Base-by-base conservation (phyloP, 805 yeast species). In the Maudiozyma serrabonitensis region DNA sequence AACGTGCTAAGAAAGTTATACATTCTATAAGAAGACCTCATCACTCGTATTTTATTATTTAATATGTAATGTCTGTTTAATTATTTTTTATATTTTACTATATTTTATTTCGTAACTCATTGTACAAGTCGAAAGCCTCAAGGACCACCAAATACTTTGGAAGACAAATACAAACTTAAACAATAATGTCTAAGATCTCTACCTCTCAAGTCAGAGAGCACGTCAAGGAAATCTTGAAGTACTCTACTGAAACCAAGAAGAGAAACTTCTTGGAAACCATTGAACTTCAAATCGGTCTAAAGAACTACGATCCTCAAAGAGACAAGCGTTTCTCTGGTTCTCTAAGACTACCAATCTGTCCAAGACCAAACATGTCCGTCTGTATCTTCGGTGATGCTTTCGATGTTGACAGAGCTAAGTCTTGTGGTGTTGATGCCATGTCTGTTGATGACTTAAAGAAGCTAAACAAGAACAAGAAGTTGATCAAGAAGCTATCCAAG, bases 301-400 rank as follows among this genome's bases (percentile, higher is more conserved):
- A 93, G 90, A 93, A 93, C 95, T 93, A 93, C 79, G 99, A 93
- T 76, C 98, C 99, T 73, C 99, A 93, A 82, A 90, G 99, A 87
- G 99, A 93, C 80, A 93, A 93, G 90, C 98, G 99, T 89, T 93
- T 93, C 97, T 91, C 98, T 74, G 99, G 99, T 80, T 72, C 98
- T 72, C 84, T 93, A 79, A 93, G 84, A 80, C 82, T 93, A 69
- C 99, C 99, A 72, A 84, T 82, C 72, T 96, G 95, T 64, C 99
- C 99, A 81, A 95, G 99, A 84, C 99, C 99, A 80, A 93, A 93
- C 96, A 88, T 93, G 98, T 87, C 98, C 78, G 77, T 93, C 81
- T 93, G 99, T 80, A 89, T 93, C 74, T 93, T 93, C 70, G 99
- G 99, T 86, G 99, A 93, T 76, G 99, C 99, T 74, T 93, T 91